These are phyloP conservation scores for Tilletia setariae DNA, from an alignment of 1,284 basidiomycete genomes.

Conservation along the genomic window DNA sequence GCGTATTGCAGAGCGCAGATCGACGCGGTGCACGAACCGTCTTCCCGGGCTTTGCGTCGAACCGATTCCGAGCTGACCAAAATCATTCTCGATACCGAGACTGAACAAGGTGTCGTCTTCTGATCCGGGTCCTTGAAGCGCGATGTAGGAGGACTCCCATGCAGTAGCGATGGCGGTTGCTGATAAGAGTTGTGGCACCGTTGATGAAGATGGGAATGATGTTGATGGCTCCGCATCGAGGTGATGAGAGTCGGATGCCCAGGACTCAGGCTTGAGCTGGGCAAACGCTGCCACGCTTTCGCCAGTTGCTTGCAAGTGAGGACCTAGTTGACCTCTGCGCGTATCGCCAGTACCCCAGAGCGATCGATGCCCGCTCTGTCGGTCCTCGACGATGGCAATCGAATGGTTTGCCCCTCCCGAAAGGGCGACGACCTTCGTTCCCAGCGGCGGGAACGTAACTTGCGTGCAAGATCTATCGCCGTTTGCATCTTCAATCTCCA, in stretches of 20 bases:
- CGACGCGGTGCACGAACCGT: background rate
- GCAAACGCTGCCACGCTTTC: background rate
- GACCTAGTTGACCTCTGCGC: background rate
- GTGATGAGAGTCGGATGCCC: too few species aligned
- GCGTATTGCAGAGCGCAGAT: background rate
- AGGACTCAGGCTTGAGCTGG: too few species aligned
- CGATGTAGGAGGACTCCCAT: constrained; percentile 9
- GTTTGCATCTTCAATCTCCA: background rate
- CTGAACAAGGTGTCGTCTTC: constrained; percentile 11
- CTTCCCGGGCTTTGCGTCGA: background rate
- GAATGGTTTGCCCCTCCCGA: constrained; percentile 2
- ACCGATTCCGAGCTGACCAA: constrained; percentile 17
- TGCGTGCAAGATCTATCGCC: background rate
- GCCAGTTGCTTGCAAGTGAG: background rate
- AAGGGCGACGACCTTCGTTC: background rate
- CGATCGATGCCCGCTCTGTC: background rate
- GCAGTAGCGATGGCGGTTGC: background rate
- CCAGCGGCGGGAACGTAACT: background rate
- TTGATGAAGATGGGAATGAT: too few species aligned
- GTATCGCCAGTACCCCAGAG: constrained; percentile 6
- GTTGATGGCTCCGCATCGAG: too few species aligned
- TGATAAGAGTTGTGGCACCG: too few species aligned
- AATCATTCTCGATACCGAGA: constrained; percentile 18
- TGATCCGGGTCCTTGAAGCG: background rate
- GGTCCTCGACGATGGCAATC: constrained; percentile 2